phyloP scores from a whole-genome alignment of 805 yeast genomes.

The Nakazawaea peltata region DNA sequence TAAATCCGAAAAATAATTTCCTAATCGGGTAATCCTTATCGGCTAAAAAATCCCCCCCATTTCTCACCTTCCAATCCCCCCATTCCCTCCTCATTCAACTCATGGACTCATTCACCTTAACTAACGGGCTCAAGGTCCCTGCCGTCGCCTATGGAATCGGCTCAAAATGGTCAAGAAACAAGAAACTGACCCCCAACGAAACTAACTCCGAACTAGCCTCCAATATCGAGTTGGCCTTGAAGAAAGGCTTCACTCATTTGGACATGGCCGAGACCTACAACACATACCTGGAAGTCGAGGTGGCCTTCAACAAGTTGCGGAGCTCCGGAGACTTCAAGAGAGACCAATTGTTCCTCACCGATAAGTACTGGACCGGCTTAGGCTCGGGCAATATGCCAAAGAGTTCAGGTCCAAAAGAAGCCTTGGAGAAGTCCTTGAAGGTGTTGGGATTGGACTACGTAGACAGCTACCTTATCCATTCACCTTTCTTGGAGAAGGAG shows the following conservation, averaged over 20 bases:
- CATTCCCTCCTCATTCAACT: no score
- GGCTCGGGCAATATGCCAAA: conserved; percentile 6
- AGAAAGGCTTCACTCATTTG: conserved; percentile 41
- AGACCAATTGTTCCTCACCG: conserved; percentile 39
- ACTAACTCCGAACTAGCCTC: conserved; percentile 2
- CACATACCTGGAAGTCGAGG: conserved; percentile 29
- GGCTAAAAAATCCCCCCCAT: no score
- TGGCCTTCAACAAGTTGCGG: conserved; percentile 3
- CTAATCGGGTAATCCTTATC: no score
- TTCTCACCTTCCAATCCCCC: no score
- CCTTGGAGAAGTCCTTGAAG: conserved; percentile 31
- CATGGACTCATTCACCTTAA: no score
- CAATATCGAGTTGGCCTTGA: conserved; percentile 6
- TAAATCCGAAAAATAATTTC: no score
- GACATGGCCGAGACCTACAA: conserved; percentile 53
- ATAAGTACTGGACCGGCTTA: conserved; percentile 35
- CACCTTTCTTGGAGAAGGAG: conserved; percentile 9
- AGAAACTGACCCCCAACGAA: conserved; percentile 17
- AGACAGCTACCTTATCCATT: conserved; percentile 10
- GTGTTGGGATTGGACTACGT: conserved; percentile 25
- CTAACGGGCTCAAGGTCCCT: conserved; percentile 56
- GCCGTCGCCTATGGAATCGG: conserved; percentile 61
- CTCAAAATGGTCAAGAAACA: conserved; percentile 43
- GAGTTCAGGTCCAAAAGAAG: conserved; percentile 25
- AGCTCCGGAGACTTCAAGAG: conserved; percentile 16